These are phyloP conservation scores for Candida dajiaensis DNA, from an alignment of 805 yeast genomes.

Conservation along the genomic window DNA sequence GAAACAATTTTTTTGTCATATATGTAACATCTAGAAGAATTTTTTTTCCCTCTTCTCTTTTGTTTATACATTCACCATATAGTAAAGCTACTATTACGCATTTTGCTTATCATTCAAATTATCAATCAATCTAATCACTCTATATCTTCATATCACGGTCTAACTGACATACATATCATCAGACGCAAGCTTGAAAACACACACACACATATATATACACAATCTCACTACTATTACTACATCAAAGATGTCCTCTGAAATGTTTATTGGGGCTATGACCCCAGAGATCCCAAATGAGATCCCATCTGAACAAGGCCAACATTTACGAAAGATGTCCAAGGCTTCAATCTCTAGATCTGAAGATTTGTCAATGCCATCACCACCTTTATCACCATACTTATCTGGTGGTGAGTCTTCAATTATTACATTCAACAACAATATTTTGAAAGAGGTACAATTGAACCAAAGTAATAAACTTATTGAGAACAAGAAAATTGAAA, in stretches of 20 bases:
- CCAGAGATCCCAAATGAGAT: conserved; percentile 14
- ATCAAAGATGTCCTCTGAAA: conserved; percentile 2
- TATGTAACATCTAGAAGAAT: background rate
- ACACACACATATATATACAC: no score
- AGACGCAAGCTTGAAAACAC: no score
- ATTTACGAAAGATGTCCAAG: conserved; percentile 22
- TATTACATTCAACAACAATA: conserved; percentile 10
- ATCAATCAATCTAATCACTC: background rate
- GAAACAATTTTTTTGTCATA: background rate
- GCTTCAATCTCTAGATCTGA: conserved; percentile 20
- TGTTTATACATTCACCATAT: background rate
- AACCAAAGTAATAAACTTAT: conserved; percentile 11
- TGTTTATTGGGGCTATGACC: conserved; percentile 20
- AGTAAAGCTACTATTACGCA: no score
- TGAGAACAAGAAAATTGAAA: conserved; percentile 10
- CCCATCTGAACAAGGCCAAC: conserved; percentile 6
- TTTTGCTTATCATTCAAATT: background rate
- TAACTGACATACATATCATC: background rate
- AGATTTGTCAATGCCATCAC: conserved; percentile 34
- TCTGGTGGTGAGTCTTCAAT: conserved; percentile 5
- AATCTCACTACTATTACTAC: background rate
- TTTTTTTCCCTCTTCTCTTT: background rate
- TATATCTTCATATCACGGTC: background rate
- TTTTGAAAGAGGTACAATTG: conserved; percentile 17
- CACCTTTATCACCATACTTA: conserved; percentile 40